These are phyloP conservation scores for Tuber aestivum DNA, from an alignment of 495 filamentous ascomycete species.

Conservation along the genomic window DNA sequence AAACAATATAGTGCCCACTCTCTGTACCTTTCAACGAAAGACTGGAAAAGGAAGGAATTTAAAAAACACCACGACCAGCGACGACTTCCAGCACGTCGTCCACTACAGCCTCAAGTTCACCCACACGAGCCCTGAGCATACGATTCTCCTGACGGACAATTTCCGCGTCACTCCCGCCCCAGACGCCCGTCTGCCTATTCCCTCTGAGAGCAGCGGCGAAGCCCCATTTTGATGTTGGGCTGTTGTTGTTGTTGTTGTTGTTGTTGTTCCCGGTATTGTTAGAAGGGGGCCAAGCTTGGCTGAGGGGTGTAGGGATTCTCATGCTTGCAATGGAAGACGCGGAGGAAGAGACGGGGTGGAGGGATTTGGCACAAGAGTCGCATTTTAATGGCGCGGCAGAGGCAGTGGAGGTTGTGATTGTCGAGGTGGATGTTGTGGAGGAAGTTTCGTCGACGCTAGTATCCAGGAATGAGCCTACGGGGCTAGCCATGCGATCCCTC, in stretches of 20 bases:
- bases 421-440: conserved; percentile 5
- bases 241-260: conserved; percentile 20
- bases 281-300: conserved; percentile 30
- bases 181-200: conserved; percentile 57
- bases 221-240: conserved; percentile 33
- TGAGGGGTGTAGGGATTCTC: conserved; percentile 35
- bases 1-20: conserved; percentile 15
- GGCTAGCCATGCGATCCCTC: conserved; percentile 28
- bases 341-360: conserved; percentile 12
- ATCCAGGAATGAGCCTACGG: conserved; percentile 31
- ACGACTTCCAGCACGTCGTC: conserved; percentile 67
- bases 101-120: conserved; percentile 60
- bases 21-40: conserved; percentile 7
- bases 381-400: conserved; percentile 17
- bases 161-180: conserved; percentile 63
- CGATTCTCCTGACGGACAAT: conserved; percentile 67
- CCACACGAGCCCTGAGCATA: conserved; percentile 61
- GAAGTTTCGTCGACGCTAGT: conserved; percentile 16
- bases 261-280: conserved; percentile 18
- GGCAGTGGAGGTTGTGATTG: conserved; percentile 15
- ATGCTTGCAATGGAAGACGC: conserved; percentile 16
- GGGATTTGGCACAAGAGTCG: conserved; percentile 7
- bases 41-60: conserved; percentile 5
- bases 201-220: conserved; percentile 29
- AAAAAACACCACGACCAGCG: conserved; percentile 32